phyloP scores from a whole-genome alignment of 768 basidiomycete species.

The Psilocybe sp. region DNA sequence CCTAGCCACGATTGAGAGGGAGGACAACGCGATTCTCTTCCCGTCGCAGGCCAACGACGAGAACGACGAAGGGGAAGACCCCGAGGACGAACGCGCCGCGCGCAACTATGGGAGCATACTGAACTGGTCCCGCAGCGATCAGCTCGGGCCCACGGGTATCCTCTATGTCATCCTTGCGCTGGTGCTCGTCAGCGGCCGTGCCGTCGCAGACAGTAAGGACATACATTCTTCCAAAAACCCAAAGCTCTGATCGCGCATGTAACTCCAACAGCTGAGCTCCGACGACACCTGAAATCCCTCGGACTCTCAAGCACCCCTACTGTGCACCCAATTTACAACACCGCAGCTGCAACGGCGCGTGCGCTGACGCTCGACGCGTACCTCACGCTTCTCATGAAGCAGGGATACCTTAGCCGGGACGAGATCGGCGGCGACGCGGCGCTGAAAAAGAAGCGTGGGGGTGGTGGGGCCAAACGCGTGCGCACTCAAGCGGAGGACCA shows the following conservation, averaged over 20 bases:
- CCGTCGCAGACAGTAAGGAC: conserved; percentile 69
- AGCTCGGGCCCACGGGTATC: conserved; percentile 69
- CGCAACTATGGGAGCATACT: conserved; percentile 66
- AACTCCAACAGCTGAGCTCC: conserved; percentile 60
- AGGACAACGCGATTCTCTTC: conserved; percentile 30
- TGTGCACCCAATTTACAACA: conserved; percentile 42
- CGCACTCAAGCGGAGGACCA: conserved; percentile 37
- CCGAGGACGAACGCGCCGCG: conserved; percentile 40
- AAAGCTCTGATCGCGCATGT: conserved; percentile 1
- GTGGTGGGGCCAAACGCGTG: conserved; percentile 53
- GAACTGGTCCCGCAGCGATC: conserved; percentile 66
- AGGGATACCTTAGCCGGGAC: conserved; percentile 76
- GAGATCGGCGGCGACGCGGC: conserved; percentile 45
- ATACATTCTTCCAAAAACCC: neutral
- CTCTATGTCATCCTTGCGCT: conserved; percentile 80
- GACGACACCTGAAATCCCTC: conserved; percentile 66
- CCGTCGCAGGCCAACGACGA: conserved; percentile 27
- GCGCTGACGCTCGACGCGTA: conserved; percentile 60
- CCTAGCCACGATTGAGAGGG: conserved; percentile 45
- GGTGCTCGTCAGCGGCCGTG: conserved; percentile 77
- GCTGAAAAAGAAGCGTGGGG: conserved; percentile 31
- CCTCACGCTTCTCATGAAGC: conserved; percentile 60
- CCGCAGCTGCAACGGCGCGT: conserved; percentile 46
- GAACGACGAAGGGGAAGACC: conserved; percentile 26
- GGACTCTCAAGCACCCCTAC: conserved; percentile 48